These are phyloP conservation scores for Pestalotiopsis sp. DNA, from an alignment of 2,329 filamentous ascomycete genomes.

Conservation along the genomic window DNA sequence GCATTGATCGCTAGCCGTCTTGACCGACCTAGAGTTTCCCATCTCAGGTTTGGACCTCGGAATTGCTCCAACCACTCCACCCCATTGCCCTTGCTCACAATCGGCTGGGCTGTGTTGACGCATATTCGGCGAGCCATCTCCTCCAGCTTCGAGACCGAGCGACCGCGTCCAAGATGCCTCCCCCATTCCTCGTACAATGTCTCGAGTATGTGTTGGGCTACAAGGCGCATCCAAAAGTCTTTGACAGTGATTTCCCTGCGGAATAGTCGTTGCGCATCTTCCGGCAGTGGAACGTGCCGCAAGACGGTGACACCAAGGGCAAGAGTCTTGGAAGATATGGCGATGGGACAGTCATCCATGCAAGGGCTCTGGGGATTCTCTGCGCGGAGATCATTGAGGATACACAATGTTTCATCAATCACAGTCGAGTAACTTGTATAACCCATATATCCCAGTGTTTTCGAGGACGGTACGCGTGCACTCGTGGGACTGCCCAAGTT, in stretches of 20 bases:
- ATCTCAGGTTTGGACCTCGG: conserved; percentile 6
- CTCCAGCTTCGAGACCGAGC: conserved; percentile 2
- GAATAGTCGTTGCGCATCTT: neutral
- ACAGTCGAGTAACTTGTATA: conserved; percentile 5
- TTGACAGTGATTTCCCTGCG: neutral
- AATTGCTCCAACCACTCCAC: conserved; percentile 8
- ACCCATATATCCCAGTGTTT: conserved; percentile 16
- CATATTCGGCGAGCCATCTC: conserved; percentile 9
- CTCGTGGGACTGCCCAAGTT: conserved; percentile 16
- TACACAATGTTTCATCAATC: conserved; percentile 9
- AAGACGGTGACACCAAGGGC: conserved; percentile 8
- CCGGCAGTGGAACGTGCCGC: neutral
- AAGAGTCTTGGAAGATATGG: conserved; percentile 4
- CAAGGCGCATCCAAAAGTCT: neutral
- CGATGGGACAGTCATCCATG: conserved; percentile 1
- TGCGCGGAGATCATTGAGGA: neutral
- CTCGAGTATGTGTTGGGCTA: neutral
- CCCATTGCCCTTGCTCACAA: neutral
- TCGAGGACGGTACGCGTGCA: conserved; percentile 14
- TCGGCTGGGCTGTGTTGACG: neutral
- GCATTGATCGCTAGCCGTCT: neutral
- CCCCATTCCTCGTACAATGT: conserved; percentile 5
- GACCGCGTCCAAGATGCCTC: neutral
- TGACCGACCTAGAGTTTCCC: conserved; percentile 6
- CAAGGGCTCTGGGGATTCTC: neutral